These are phyloP conservation scores for Fraxinus americana DNA, from an alignment of 257 asterid genomes.

Conservation along the genomic window DNA sequence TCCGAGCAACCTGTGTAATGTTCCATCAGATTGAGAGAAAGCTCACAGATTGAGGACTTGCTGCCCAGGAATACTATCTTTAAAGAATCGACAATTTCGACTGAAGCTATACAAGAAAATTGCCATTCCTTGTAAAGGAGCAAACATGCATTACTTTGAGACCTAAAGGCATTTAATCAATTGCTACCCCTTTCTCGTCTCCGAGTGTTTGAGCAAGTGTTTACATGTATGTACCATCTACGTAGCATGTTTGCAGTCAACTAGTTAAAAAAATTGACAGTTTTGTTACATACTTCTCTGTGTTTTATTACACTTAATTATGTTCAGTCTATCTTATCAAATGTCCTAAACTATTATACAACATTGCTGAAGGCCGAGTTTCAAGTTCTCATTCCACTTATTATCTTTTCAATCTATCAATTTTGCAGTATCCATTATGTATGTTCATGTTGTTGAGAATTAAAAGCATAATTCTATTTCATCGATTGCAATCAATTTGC, in stretches of 20 bases:
- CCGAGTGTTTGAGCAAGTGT: neutral
- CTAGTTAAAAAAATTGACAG: neutral
- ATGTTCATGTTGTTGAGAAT: no score
- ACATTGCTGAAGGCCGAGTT: neutral
- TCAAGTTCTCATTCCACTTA: neutral
- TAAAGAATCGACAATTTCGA: neutral
- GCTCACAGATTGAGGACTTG: neutral
- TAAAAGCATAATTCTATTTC: no score
- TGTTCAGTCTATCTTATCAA: neutral
- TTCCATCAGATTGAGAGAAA: neutral
- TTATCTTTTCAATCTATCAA: neutral
- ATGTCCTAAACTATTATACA: neutral
- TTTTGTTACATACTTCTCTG: neutral
- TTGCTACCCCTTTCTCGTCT: neutral
- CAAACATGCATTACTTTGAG: neutral
- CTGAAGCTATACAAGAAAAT: neutral
- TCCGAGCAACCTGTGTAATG: neutral
- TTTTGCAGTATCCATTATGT: neutral
- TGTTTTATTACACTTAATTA: no score
- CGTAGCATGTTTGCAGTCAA: neutral
- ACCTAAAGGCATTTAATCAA: neutral
- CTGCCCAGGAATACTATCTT: neutral
- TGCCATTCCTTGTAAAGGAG: neutral
- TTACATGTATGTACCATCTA: neutral
- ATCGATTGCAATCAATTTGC: no score